phyloP scores from a whole-genome alignment of 495 filamentous ascomycete genomes.

The Penicillium bialowiezense region DNA sequence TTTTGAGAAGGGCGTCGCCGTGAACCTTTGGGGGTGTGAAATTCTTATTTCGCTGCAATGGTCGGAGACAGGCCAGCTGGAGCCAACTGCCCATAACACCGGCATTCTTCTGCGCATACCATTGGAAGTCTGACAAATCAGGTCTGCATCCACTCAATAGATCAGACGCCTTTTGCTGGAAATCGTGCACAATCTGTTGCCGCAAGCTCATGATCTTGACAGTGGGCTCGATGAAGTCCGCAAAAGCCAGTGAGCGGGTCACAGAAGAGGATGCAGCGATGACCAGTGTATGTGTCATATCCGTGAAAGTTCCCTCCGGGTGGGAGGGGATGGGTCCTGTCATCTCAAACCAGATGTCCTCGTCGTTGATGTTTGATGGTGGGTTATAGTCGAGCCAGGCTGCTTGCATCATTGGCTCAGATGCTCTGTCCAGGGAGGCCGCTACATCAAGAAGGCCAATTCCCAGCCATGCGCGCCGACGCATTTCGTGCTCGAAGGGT shows the following conservation, averaged over 20 bases:
- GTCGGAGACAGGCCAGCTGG: constrained; percentile 33
- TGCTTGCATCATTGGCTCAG: constrained; percentile 40
- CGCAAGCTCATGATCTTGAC: constrained; percentile 23
- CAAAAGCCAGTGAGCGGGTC: constrained; percentile 26
- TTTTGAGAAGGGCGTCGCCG: constrained; percentile 23
- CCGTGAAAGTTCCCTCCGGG: constrained; percentile 27
- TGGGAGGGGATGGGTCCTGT: constrained; percentile 14
- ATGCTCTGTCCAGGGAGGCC: constrained; percentile 32
- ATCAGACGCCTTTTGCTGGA: constrained; percentile 20
- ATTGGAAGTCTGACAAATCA: constrained; percentile 25
- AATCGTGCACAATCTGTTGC: constrained; percentile 28
- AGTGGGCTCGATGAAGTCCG: constrained; percentile 24
- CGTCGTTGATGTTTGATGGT: constrained; percentile 34
- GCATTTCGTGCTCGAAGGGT: constrained; percentile 35
- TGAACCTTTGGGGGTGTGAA: constrained; percentile 27
- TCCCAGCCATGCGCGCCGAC: constrained; percentile 33
- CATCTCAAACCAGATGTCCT: constrained; percentile 30
- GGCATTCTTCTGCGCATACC: constrained; percentile 22
- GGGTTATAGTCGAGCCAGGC: constrained; percentile 26
- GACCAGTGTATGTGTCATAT: constrained; percentile 32
- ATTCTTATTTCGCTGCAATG: constrained; percentile 22
- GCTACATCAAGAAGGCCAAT: constrained; percentile 38
- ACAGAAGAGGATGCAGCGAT: constrained; percentile 23
- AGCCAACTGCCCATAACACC: constrained; percentile 25
- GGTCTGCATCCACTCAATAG: constrained; percentile 24